A percentile compares a stretch with the other conserved stretches of the same genome.
phyloP scores from a whole-genome alignment of 306 rosid species.

The Vigna reflexopilosa region DNA sequence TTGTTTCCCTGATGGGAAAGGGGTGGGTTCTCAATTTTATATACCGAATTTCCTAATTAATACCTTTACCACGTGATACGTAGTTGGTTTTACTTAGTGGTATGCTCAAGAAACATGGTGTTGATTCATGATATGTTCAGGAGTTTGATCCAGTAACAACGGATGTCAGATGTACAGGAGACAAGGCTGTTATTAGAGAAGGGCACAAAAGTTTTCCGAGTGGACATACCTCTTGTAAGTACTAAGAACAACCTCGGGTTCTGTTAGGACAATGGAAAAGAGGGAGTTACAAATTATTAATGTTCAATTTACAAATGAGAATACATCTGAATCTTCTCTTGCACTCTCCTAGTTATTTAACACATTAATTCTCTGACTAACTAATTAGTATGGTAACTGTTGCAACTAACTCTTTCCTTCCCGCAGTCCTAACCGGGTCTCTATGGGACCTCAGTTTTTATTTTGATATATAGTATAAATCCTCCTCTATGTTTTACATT shows the following conservation, averaged over 20 bases:
- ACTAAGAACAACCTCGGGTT: constrained; percentile 24
- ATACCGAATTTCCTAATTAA: not conserved
- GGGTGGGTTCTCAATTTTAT: constrained; percentile 53
- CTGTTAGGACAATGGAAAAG: not conserved
- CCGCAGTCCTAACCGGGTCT: not conserved
- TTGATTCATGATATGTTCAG: constrained; percentile 51
- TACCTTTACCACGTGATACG: not conserved
- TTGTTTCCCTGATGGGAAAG: constrained; percentile 81
- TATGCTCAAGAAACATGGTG: constrained; percentile 18
- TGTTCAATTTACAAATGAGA: too few species aligned
- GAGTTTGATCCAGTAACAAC: constrained; percentile 56
- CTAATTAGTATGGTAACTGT: not conserved
- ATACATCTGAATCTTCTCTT: too few species aligned
- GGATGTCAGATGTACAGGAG: constrained; percentile 68
- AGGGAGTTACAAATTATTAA: not conserved
- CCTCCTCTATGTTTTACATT: not conserved
- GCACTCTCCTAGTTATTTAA: too few species aligned
- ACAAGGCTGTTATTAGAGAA: constrained; percentile 68
- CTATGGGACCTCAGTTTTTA: constrained; percentile 7
- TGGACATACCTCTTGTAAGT: constrained; percentile 90
- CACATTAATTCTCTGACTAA: too few species aligned
- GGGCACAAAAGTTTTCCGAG: constrained; percentile 94
- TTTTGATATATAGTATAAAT: constrained; percentile 26
- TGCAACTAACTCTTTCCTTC: not conserved
- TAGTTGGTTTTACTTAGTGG: constrained; percentile 10